These are phyloP conservation scores for Phyllostachys edulis DNA, from an alignment of 176 grass and related monocot species.

Conservation along the genomic window DNA sequence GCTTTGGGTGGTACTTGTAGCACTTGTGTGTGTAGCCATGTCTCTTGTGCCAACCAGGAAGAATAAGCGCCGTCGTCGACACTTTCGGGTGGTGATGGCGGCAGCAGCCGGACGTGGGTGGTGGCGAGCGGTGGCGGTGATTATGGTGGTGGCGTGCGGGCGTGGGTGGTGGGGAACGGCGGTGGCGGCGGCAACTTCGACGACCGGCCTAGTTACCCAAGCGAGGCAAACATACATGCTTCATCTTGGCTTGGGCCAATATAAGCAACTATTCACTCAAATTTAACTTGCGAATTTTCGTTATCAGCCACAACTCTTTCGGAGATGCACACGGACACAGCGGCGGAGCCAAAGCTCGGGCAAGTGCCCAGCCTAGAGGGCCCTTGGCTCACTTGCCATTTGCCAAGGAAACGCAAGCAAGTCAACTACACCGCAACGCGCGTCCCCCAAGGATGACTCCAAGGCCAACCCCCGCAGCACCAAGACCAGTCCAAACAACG, in stretches of 20 bases:
- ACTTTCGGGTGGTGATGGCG: not conserved
- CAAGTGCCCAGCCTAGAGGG: too few species aligned
- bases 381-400: too few species aligned
- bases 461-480: too few species aligned
- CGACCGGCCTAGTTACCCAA: not conserved
- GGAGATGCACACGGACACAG: not conserved
- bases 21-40: too few species aligned
- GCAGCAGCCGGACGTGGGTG: not conserved
- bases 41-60: too few species aligned
- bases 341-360: too few species aligned
- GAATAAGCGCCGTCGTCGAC: not conserved
- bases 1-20: too few species aligned
- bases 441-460: too few species aligned
- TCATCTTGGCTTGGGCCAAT: not conserved
- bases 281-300: not conserved
- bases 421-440: too few species aligned
- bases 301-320: not conserved
- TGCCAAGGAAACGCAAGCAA: too few species aligned
- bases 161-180: not conserved
- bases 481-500: too few species aligned
- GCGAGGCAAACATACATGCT: not conserved
- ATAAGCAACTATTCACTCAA: not conserved
- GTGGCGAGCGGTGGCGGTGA: not conserved
- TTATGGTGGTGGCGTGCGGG: too few species aligned
- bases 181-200: not conserved